phyloP scores from a whole-genome alignment of 805 yeast genomes.

The Metschnikowia similis region DNA sequence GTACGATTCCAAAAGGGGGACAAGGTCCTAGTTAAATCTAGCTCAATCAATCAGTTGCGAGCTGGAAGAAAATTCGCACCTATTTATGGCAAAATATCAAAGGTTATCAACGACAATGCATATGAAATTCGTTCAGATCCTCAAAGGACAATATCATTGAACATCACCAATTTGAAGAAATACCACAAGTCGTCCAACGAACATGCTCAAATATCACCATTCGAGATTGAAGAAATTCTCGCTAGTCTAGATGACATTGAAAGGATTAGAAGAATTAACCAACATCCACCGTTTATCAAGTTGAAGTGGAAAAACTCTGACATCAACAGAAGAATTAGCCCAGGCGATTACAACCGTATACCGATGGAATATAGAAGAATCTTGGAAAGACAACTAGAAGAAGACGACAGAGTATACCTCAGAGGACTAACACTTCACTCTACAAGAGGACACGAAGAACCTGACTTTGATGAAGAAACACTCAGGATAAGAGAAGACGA shows the following conservation, averaged over 20 bases:
- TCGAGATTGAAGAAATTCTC: neutral
- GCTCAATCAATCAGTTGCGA: neutral
- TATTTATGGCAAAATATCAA: neutral
- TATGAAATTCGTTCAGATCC: neutral
- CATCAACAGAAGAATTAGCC: neutral
- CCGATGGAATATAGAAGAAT: neutral
- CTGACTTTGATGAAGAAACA: neutral
- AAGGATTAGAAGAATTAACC: neutral
- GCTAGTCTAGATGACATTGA: neutral
- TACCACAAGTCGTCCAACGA: neutral
- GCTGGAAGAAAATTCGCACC: neutral
- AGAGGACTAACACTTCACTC: neutral
- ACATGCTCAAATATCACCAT: neutral
- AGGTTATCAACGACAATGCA: neutral
- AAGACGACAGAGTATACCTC: neutral
- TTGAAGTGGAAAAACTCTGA: neutral
- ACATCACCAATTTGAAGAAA: neutral
- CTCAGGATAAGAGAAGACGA: neutral
- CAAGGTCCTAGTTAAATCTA: neutral
- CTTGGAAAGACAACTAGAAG: neutral
- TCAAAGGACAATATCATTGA: neutral
- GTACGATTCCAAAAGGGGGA: neutral
- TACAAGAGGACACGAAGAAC: neutral
- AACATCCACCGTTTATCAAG: neutral
- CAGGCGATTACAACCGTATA: neutral